These are phyloP conservation scores for Venturia asperata DNA, from an alignment of 2,329 filamentous ascomycete species.

Conservation along the genomic window DNA sequence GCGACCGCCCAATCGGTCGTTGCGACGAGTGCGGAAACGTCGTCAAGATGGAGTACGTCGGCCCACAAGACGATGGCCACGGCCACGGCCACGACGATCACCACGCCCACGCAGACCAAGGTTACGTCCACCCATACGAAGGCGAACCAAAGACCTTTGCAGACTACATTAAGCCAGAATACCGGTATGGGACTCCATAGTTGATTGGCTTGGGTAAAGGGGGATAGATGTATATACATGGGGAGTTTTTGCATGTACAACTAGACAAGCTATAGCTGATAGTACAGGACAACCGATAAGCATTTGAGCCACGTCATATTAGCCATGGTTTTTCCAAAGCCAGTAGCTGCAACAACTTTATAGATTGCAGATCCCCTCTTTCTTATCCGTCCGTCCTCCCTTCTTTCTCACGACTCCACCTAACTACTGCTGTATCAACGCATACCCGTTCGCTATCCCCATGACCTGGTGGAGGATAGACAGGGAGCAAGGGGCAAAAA, in stretches of 20 bases:
- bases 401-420: too few species aligned
- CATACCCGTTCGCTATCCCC: too few species aligned
- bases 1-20: constrained; percentile 84
- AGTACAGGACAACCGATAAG: not conserved
- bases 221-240: constrained; percentile 1
- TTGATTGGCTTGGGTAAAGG: not conserved
- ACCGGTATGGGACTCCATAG: constrained; percentile 55
- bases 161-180: constrained; percentile 92
- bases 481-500: too few species aligned
- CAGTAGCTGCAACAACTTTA: not conserved
- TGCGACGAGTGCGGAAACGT: constrained; percentile 95
- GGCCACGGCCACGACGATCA: constrained; percentile 19
- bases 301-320: not conserved
- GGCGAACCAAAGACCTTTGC: constrained; percentile 90
- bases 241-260: constrained; percentile 6
- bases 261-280: constrained; percentile 4
- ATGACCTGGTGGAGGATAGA: too few species aligned
- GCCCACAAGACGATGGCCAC: constrained; percentile 46
- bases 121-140: constrained; percentile 51
- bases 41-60: constrained; percentile 97
- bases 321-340: not conserved
- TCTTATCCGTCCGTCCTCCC: not conserved
- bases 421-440: too few species aligned
- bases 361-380: not conserved
- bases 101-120: constrained; percentile 38